phyloP scores from a whole-genome alignment of 2,329 filamentous ascomycete species.

The Drechslerella stenobrocha region DNA sequence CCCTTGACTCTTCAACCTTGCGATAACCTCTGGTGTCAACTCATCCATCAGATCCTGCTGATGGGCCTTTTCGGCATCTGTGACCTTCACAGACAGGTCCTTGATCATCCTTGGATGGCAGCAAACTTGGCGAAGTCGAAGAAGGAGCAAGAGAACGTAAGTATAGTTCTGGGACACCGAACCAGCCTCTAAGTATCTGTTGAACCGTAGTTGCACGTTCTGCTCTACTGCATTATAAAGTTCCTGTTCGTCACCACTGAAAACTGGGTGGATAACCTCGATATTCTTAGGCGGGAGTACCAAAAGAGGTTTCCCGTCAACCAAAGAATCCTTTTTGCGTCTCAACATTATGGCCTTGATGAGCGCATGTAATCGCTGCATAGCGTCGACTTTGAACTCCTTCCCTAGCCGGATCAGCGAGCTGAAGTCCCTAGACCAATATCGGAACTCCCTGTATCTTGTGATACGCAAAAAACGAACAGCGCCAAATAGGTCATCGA shows the following conservation, averaged over 20 bases:
- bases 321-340: slow-evolving; percentile 75
- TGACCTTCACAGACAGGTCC: slow-evolving; percentile 60
- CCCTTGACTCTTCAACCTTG: slow-evolving; percentile 49
- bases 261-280: slow-evolving; percentile 65
- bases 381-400: slow-evolving; percentile 62
- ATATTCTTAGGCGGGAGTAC: slow-evolving; percentile 68
- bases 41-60: slow-evolving; percentile 62
- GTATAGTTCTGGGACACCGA: slow-evolving; percentile 75
- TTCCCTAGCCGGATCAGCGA: slow-evolving; percentile 18
- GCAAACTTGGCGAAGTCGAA: slow-evolving; percentile 78
- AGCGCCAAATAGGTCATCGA: slow-evolving; percentile 75
- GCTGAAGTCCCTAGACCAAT: slow-evolving; percentile 51
- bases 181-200: slow-evolving; percentile 71
- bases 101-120: slow-evolving; percentile 74
- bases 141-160: slow-evolving; percentile 75
- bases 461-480: slow-evolving; percentile 70
- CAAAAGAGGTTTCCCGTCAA: slow-evolving; percentile 78
- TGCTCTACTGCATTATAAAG: slow-evolving; percentile 70
- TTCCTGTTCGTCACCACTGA: slow-evolving; percentile 66
- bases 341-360: slow-evolving; percentile 80
- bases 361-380: slow-evolving; percentile 72
- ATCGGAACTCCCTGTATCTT: slow-evolving; percentile 64
- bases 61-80: slow-evolving; percentile 54
- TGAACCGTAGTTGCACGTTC: slow-evolving; percentile 71
- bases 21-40: slow-evolving; percentile 59